Percentiles rank a stretch among this genome's conserved stretches.
Evolutionary conservation across 495 filamentous ascomycete species (phyloP).

Genomic region (Aspergillus indologenus): DNA sequence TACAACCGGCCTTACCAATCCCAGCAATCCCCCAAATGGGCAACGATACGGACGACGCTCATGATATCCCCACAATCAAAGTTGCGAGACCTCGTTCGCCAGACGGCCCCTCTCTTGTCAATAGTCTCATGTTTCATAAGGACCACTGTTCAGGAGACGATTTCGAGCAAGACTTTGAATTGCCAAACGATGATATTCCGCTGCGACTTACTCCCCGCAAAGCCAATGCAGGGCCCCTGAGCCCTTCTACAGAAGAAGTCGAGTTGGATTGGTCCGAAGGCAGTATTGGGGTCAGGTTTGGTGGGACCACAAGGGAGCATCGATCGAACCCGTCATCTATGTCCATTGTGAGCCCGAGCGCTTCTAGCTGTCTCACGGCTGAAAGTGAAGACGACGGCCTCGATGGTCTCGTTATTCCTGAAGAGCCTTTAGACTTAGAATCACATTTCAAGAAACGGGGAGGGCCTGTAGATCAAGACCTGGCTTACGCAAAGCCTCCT

Average conservation of each 20-base stretch:
- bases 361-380: conserved; percentile 83
- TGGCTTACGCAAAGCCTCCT: conserved; percentile 27
- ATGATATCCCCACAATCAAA: conserved; percentile 68
- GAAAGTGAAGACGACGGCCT: conserved; percentile 93
- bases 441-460: conserved; percentile 69
- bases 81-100: conserved; percentile 55
- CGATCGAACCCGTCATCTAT: conserved; percentile 78
- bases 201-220: conserved; percentile 59
- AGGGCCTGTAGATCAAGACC: conserved; percentile 48
- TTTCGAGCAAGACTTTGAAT: conserved; percentile 75
- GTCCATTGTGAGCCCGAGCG: conserved; percentile 85
- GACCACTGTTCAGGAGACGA: conserved; percentile 53
- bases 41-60: conserved; percentile 58
- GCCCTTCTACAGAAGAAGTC: conserved; percentile 68
- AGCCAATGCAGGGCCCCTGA: conserved; percentile 55
- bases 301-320: conserved; percentile 73
- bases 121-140: conserved; percentile 21
- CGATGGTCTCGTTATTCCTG: conserved; percentile 78
- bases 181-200: conserved; percentile 56
- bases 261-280: conserved; percentile 87
- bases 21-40: conserved; percentile 63
- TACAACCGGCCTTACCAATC: conserved; percentile 27
- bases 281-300: conserved; percentile 83
- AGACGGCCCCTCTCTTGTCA: conserved; percentile 40
- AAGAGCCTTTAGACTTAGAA: conserved; percentile 76